Conservation (phyloP, 495 filamentous ascomycete genomes). For the Amphirosellinia nigrospora region DNA sequence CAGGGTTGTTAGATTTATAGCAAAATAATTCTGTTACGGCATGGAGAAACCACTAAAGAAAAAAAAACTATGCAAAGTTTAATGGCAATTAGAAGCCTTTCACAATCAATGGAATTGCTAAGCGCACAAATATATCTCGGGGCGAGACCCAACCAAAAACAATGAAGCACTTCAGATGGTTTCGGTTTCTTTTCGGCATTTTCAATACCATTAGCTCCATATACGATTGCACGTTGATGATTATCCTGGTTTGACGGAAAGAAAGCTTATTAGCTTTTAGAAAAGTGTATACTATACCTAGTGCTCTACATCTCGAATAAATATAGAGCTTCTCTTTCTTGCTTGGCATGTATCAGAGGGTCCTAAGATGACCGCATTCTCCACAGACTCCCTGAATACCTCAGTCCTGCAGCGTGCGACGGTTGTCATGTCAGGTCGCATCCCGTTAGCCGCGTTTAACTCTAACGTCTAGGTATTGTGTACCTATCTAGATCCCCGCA, state of each 20-base stretch:
- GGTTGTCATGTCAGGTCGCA: slow-evolving; percentile 16
- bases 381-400: slow-evolving; percentile 3
- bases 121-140: neutral
- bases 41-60: neutral
- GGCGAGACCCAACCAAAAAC: neutral
- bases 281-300: too few species aligned
- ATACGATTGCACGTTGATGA: neutral
- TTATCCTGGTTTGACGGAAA: neutral
- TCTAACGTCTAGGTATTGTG: neutral
- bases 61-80: neutral
- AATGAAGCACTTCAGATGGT: neutral
- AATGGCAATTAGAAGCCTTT: neutral
- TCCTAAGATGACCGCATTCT: neutral
- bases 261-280: too few species aligned
- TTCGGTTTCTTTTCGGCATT: neutral
- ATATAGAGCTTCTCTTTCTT: neutral
- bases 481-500: neutral
- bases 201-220: neutral
- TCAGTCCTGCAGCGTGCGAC: slow-evolving; percentile 15
- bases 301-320: neutral
- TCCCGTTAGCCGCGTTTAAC: neutral
- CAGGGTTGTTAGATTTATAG: neutral
- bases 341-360: neutral
- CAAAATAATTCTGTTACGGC: neutral
- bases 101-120: neutral